Conservation (phyloP, 140 eudicot genomes). For the Ambrosia hybrid region DNA sequence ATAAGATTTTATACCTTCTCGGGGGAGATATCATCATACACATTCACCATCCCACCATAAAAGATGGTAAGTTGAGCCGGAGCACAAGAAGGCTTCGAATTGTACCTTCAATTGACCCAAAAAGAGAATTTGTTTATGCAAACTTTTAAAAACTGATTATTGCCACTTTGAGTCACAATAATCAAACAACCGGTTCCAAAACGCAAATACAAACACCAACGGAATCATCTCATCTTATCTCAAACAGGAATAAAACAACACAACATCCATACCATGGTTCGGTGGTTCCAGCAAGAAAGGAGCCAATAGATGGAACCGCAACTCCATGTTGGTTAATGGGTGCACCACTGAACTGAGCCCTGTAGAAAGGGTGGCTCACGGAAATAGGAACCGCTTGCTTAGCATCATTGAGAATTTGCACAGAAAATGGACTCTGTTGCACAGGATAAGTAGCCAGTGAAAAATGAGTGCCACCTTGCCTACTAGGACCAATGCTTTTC, state of each 20-base stretch:
- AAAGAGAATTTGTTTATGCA: too few relatives aligned
- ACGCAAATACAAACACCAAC: too few relatives aligned
- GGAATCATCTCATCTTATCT: background rate
- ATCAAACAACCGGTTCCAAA: too few relatives aligned
- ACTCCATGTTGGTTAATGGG: conserved; percentile 48
- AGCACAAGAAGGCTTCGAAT: conserved; percentile 44
- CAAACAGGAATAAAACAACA: conserved; percentile 2
- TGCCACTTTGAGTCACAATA: background rate
- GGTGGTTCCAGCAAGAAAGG: conserved; percentile 56
- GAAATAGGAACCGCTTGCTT: conserved; percentile 43
- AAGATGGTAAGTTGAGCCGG: conserved; percentile 81
- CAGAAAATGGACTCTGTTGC: conserved; percentile 46
- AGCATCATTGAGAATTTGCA: conserved; percentile 39
- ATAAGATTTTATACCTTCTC: conserved; percentile 56
- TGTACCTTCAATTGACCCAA: conserved; percentile 35
- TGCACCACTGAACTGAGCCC: conserved; percentile 49
- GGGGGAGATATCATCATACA: conserved; percentile 58
- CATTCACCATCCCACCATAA: conserved; percentile 67
- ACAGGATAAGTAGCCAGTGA: conserved; percentile 41
- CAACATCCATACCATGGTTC: conserved; percentile 51
- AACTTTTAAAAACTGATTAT: too few relatives aligned
- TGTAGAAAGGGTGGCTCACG: conserved; percentile 44
- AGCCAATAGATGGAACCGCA: conserved; percentile 44
- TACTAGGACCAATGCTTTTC: conserved; percentile 41
- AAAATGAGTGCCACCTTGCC: conserved; percentile 46